Conservation (phyloP, 805 yeast genomes). For the Yarrowia divulgata region DNA sequence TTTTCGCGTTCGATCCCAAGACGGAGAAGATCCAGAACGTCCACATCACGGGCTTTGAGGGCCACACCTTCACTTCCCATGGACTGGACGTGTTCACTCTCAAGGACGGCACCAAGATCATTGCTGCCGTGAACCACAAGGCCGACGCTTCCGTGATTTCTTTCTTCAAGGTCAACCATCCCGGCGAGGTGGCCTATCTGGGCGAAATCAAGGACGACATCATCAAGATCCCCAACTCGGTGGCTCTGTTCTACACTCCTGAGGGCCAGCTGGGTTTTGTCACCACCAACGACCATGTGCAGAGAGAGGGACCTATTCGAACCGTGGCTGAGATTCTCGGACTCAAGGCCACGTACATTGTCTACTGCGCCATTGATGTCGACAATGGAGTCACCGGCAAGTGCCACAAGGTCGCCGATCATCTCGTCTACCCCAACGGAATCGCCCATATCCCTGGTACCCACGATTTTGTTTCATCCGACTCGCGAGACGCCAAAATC, state of each 20-base stretch:
- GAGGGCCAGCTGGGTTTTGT: slow-evolving; percentile 34
- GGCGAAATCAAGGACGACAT: slow-evolving; percentile 26
- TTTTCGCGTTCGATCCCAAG: slow-evolving; percentile 12
- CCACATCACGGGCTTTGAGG: slow-evolving; percentile 10
- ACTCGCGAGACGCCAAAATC: slow-evolving; percentile 33
- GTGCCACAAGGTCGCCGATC: slow-evolving; percentile 28
- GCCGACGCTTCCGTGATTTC: slow-evolving; percentile 3
- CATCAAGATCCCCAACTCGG: slow-evolving; percentile 17
- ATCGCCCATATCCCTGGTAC: slow-evolving; percentile 31
- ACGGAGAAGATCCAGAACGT: slow-evolving; percentile 27
- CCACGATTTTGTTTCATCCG: slow-evolving; percentile 10
- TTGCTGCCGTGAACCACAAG: slow-evolving; percentile 19
- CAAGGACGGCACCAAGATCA: slow-evolving; percentile 16
- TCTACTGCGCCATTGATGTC: slow-evolving; percentile 8
- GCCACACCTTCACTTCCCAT: slow-evolving; percentile 19
- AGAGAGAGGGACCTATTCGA: not conserved
- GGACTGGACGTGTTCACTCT: slow-evolving; percentile 33
- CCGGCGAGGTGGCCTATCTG: not conserved
- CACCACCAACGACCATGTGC: slow-evolving; percentile 16
- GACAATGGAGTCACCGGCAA: slow-evolving; percentile 4
- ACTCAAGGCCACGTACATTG: slow-evolving; percentile 21
- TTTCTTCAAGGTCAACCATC: slow-evolving; percentile 14
- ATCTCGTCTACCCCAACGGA: slow-evolving; percentile 29
- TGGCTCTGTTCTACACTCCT: slow-evolving; percentile 28
- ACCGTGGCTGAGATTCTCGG: slow-evolving; percentile 19